phyloP scores from a whole-genome alignment of 2,329 filamentous ascomycete species.

The Berkeleyomyces rouxiae region DNA sequence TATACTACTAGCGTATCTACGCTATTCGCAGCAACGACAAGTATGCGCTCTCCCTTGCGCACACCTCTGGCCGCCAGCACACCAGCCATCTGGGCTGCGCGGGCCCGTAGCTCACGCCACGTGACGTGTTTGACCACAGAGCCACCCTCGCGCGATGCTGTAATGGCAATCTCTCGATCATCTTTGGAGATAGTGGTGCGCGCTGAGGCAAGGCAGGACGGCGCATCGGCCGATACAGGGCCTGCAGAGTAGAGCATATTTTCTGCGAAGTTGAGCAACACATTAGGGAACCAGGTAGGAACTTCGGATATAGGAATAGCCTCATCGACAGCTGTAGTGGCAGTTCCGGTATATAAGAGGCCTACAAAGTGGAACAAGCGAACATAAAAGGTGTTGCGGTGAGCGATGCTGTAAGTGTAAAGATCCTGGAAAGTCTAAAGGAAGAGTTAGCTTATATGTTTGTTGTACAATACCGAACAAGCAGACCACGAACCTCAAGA shows the following conservation, averaged over 20 bases:
- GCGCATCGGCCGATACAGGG: conserved; percentile 20
- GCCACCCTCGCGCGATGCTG: conserved; percentile 54
- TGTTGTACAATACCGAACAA: background rate
- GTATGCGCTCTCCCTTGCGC: conserved; percentile 53
- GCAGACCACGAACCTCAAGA: conserved; percentile 34
- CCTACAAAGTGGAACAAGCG: conserved; percentile 43
- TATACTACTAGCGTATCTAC: conserved; percentile 58
- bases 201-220: conserved; percentile 20
- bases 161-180: conserved; percentile 52
- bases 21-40: conserved; percentile 58
- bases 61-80: conserved; percentile 53
- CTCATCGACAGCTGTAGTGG: conserved; percentile 49
- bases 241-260: conserved; percentile 50
- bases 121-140: conserved; percentile 39
- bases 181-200: conserved; percentile 46
- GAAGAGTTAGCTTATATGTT: background rate
- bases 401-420: conserved; percentile 49
- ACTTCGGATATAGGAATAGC: conserved; percentile 50
- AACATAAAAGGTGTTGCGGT: conserved; percentile 47
- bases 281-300: conserved; percentile 62
- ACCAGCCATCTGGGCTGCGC: conserved; percentile 42
- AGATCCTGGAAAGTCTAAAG: conserved; percentile 49
- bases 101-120: conserved; percentile 47
- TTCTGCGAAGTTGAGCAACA: conserved; percentile 62
- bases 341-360: conserved; percentile 46